Evolutionary conservation across 176 grass and related monocot genomes (phyloP).

Genomic region (Carex scoparia): DNA sequence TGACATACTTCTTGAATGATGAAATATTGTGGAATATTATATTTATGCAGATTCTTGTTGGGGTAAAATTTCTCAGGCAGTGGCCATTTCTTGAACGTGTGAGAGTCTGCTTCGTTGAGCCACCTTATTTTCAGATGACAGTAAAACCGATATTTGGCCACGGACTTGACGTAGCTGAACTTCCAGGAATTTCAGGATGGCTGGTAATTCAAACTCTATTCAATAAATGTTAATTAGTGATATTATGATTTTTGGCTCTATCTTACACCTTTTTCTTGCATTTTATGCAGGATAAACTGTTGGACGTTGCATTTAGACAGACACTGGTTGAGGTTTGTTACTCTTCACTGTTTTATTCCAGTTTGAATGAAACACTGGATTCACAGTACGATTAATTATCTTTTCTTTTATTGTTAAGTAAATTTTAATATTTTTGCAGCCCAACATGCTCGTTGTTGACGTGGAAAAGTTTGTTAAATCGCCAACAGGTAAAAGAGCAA

Average conservation of each 20-base stretch:
- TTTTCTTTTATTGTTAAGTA: conserved; percentile 16
- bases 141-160: conserved; percentile 88
- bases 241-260: not conserved
- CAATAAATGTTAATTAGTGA: not conserved
- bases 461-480: conserved; percentile 73
- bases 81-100: conserved; percentile 90
- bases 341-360: not conserved
- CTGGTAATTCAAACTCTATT: conserved; percentile 52
- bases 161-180: conserved; percentile 90
- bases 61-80: conserved; percentile 72
- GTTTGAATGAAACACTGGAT: not conserved
- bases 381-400: not conserved
- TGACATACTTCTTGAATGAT: not conserved
- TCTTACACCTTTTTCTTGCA: conserved; percentile 24
- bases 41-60: conserved; percentile 72
- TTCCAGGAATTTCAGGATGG: conserved; percentile 98
- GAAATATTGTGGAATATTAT: conserved; percentile 5
- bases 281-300: conserved; percentile 70
- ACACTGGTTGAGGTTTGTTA: conserved; percentile 93
- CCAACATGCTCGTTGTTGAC: conserved; percentile 97
- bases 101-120: conserved; percentile 90
- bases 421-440: conserved; percentile 44
- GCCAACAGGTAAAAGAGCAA: conserved; percentile 48
- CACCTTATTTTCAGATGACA: conserved; percentile 96
- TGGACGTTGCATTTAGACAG: conserved; percentile 82